These are phyloP conservation scores for Trichoderma gamsii DNA, from an alignment of 495 filamentous ascomycete genomes.

Conservation along the genomic window DNA sequence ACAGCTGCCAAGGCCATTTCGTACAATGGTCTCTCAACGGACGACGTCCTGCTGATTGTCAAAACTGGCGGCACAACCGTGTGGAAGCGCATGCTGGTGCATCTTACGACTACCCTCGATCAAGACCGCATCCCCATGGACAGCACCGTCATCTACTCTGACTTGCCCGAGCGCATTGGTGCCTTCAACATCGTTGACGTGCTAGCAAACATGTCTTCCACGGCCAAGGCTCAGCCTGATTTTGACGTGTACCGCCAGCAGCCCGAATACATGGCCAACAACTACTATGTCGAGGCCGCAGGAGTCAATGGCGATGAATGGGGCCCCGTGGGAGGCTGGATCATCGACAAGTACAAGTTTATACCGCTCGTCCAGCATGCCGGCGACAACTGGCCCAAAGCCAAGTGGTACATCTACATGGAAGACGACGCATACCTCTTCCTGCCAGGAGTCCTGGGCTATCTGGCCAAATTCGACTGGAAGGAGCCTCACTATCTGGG, in stretches of 20 bases:
- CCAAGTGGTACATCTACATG: slow-evolving; percentile 11
- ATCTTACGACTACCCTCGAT: not conserved
- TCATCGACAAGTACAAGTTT: slow-evolving; percentile 13
- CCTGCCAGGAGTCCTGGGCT: not conserved
- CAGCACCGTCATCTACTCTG: slow-evolving; percentile 9
- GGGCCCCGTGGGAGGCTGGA: slow-evolving; percentile 12
- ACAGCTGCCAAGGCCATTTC: not conserved
- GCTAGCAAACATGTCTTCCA: not conserved
- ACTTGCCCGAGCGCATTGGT: not conserved
- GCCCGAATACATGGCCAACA: not conserved
- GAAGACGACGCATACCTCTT: slow-evolving; percentile 10
- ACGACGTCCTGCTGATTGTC: slow-evolving; percentile 2
- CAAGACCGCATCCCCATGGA: not conserved
- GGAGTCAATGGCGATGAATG: slow-evolving; percentile 8
- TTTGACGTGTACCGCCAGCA: slow-evolving; percentile 8
- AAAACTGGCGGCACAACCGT: slow-evolving; percentile 4
- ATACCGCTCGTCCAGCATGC: slow-evolving; percentile 1
- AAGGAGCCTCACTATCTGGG: slow-evolving; percentile 2
- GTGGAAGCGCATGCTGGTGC: slow-evolving; percentile 9
- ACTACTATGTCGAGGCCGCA: slow-evolving; percentile 7
- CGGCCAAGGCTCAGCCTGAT: not conserved
- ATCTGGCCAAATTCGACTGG: slow-evolving; percentile 7
- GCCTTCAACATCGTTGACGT: not conserved
- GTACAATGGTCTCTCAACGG: slow-evolving; percentile 5
- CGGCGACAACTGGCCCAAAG: slow-evolving; percentile 6